Evolutionary conservation across 768 basidiomycete genomes (phyloP).

Genomic region (Naganishia onofrii): DNA sequence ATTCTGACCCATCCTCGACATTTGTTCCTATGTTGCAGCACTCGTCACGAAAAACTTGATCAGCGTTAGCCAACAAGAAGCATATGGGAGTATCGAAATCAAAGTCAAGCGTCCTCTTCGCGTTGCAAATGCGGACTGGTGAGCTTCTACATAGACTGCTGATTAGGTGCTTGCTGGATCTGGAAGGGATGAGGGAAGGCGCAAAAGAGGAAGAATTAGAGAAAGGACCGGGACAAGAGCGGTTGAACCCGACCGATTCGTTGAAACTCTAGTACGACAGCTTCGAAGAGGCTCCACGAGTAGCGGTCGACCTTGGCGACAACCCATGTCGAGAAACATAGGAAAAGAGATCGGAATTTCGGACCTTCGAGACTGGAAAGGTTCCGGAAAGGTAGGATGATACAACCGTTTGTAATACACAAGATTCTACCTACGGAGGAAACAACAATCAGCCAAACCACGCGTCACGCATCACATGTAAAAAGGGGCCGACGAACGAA

Average conservation of each 20-base stretch:
- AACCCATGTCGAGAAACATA: too few species aligned
- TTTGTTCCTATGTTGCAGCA: background rate
- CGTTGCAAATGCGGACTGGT: background rate
- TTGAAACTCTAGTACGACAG: too few species aligned
- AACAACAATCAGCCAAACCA: too few species aligned
- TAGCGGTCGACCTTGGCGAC: too few species aligned
- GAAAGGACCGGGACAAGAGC: too few species aligned
- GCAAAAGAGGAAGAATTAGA: too few species aligned
- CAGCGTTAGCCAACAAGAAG: slow-evolving; percentile 4
- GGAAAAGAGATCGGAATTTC: too few species aligned
- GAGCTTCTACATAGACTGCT: background rate
- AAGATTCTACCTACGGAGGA: too few species aligned
- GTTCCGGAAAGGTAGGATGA: too few species aligned
- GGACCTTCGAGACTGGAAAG: too few species aligned
- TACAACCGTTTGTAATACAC: slow-evolving; percentile 12
- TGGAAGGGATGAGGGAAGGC: background rate
- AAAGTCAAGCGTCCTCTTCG: background rate
- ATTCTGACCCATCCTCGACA: background rate
- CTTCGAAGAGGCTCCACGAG: too few species aligned
- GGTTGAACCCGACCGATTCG: too few species aligned
- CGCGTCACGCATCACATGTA: background rate
- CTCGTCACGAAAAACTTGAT: slow-evolving; percentile 20
- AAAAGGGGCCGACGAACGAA: background rate
- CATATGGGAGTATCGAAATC: slow-evolving; percentile 16
- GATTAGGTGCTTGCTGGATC: background rate